Evolutionary conservation across 139 green algal genomes (phyloP).

Genomic region (Astrephomene gubernaculifera): DNA sequence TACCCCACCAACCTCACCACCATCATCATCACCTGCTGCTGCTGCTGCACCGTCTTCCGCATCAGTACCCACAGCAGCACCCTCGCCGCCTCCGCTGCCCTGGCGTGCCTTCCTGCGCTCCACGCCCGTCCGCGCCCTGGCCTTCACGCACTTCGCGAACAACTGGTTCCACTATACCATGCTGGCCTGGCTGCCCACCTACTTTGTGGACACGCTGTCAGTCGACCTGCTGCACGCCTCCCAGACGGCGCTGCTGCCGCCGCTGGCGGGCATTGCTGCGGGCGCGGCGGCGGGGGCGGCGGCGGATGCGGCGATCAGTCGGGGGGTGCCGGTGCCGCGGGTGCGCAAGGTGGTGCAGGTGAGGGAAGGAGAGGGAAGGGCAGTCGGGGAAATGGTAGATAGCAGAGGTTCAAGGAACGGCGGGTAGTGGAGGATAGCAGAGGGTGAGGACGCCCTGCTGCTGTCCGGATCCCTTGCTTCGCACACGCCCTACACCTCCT

Average conservation of each 20-base stretch:
- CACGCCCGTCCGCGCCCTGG: conserved; percentile 81
- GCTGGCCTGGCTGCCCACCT: conserved; percentile 97
- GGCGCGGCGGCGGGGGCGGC: conserved; percentile 70
- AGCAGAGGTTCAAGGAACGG: too few species aligned
- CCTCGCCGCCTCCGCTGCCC: conserved; percentile 66
- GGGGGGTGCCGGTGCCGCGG: conserved; percentile 66
- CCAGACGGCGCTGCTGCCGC: conserved; percentile 87
- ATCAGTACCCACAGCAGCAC: not conserved
- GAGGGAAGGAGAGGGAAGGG: not conserved
- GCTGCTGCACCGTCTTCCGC: too few species aligned
- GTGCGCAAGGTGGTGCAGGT: conserved; percentile 88
- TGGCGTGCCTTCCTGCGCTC: conserved; percentile 89
- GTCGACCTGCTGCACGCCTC: conserved; percentile 83
- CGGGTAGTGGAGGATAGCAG: too few species aligned
- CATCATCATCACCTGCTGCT: too few species aligned
- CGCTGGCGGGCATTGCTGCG: conserved; percentile 79
- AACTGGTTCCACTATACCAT: conserved; percentile 99
- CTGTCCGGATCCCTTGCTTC: too few species aligned
- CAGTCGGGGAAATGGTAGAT: not conserved
- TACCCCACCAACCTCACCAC: too few species aligned
- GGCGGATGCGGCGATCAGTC: conserved; percentile 83
- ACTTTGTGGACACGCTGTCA: conserved; percentile 88
- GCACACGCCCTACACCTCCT: too few species aligned
- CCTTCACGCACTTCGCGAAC: conserved; percentile 96
- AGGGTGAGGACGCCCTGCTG: too few species aligned